phyloP scores from a whole-genome alignment of 257 asterid genomes.

The Datura wrightii region DNA sequence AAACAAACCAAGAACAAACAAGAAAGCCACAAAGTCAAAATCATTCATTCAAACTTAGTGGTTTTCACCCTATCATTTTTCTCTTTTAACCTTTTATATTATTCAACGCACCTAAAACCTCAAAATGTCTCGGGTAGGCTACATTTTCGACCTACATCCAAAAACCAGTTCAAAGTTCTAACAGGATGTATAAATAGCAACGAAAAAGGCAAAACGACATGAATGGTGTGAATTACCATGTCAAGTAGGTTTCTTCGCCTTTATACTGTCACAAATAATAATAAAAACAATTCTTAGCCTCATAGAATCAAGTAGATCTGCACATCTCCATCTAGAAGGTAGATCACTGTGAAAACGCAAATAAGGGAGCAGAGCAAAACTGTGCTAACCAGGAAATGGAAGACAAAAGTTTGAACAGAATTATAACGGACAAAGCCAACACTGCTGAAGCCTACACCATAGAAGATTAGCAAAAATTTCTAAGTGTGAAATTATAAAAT shows the following conservation, averaged over 20 bases:
- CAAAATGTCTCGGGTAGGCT: no score
- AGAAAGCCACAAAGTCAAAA: not conserved
- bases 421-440: constrained; percentile 70
- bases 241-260: constrained; percentile 42
- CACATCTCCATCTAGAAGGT: not conserved
- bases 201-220: constrained; percentile 34
- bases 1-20: not conserved
- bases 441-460: constrained; percentile 71
- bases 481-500: constrained; percentile 10
- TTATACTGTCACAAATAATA: constrained; percentile 50
- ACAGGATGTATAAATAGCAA: not conserved
- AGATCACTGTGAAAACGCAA: not conserved
- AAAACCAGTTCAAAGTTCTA: not conserved
- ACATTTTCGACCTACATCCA: not conserved
- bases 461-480: not conserved
- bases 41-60: not conserved
- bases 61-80: not conserved
- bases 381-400: constrained; percentile 62
- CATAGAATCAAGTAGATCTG: no score
- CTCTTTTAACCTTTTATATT: no score
- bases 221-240: constrained; percentile 47
- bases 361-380: not conserved
- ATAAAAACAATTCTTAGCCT: no score
- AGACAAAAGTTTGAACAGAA: constrained; percentile 51
- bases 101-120: no score